Base-by-base conservation (phyloP, 2,329 filamentous ascomycete genomes). In the Lasiodiplodia sp. region DNA sequence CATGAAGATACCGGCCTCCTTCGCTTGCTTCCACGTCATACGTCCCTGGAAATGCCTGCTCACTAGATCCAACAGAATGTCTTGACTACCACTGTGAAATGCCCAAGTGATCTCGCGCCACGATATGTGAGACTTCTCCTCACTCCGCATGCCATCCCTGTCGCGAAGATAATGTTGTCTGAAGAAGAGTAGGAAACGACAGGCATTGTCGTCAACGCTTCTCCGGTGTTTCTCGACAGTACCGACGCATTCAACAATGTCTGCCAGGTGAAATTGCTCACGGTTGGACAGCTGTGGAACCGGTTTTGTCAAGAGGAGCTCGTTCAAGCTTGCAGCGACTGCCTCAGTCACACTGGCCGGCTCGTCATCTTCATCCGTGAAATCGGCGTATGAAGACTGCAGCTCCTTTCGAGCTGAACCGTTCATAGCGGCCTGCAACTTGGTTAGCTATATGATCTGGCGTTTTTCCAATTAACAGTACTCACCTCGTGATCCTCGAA, bases 1-100 rank as follows among this genome's bases (percentile, higher is more conserved):
- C 90, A 97, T 95, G 76, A 97, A 97, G 67, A 98, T 86, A 12
- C 96, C 96, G 72, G 91, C 93, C 76, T 96, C 91, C 57, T 91
- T 87, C 1, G 95, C 96, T 73, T 94, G 87, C 71, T 91, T 87
- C 96, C 96, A 99, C 7, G 91, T 83, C 82, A 98, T 86, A 69
- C 88, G 90, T 1, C 91, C 91, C 71, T 94, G 91, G 73, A 91
- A 94, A 74, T 96, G 93, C 23, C 88, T 85, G 12, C 90, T 89
- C 11, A 97, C 91, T 73, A 97, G 90, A 77, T 97, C 93, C 0
- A 92, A 84, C 21, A 98, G 83, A 49, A 98, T 94, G 76, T 98
- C 95, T 79, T 99, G 96, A 70, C 93, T 93, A 12, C 84, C 88
- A 52, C 92, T 94, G 75, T 96, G 92, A 72, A 90, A 95, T 0